Evolutionary conservation across 2,329 filamentous ascomycete genomes (phyloP).

Genomic region (Coleophoma eucalyptorum): DNA sequence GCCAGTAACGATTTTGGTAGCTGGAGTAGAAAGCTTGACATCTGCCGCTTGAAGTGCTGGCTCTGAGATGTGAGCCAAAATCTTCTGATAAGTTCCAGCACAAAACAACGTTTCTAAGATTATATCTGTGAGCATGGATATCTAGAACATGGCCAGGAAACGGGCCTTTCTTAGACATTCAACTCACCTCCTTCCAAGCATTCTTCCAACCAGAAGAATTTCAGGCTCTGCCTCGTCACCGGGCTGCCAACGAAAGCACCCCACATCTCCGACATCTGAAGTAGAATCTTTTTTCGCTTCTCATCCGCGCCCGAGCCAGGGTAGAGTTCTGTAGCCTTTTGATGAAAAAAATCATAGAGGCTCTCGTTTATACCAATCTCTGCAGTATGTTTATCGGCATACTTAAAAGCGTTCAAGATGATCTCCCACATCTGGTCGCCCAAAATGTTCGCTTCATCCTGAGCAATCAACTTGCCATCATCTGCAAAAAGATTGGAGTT

Average conservation of each 20-base stretch:
- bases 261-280: constrained; percentile 39
- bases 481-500: constrained; percentile 40
- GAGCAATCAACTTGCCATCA: constrained; percentile 32
- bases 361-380: constrained; percentile 43
- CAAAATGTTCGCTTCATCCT: constrained; percentile 20
- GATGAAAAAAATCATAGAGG: constrained; percentile 48
- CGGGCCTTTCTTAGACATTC: not conserved
- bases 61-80: constrained; percentile 22
- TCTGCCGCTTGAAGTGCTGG: constrained; percentile 16
- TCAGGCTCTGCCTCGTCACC: constrained; percentile 46
- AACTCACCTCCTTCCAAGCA: constrained; percentile 44
- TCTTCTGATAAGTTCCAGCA: constrained; percentile 26
- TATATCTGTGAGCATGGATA: no score
- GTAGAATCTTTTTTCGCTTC: constrained; percentile 32
- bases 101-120: constrained; percentile 26
- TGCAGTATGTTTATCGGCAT: constrained; percentile 45
- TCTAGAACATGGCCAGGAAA: no score
- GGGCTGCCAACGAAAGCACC: constrained; percentile 49
- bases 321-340: constrained; percentile 41
- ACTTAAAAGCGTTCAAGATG: constrained; percentile 46
- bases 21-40: constrained; percentile 18
- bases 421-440: constrained; percentile 45
- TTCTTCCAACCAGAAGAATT: constrained; percentile 55
- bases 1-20: constrained; percentile 11
- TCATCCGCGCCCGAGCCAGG: constrained; percentile 24